phyloP scores from a whole-genome alignment of 1,139 yeast species.

The Spathaspora sp. region DNA sequence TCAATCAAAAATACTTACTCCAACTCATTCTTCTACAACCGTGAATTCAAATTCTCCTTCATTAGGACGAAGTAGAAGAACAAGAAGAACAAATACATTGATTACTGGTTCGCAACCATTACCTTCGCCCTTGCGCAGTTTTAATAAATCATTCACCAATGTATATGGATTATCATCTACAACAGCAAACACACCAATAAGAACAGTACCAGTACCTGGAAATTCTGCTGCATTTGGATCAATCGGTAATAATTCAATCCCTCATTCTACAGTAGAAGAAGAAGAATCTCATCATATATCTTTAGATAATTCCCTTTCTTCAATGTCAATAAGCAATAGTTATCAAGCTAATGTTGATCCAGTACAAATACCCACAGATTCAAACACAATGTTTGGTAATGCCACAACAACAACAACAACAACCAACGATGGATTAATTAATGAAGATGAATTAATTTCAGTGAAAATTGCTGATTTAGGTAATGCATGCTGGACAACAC shows the following conservation, averaged over 20 bases:
- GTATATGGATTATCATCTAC: slow-evolving; percentile 40
- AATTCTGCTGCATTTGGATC: slow-evolving; percentile 10
- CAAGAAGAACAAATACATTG: slow-evolving; percentile 65
- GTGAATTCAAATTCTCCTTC: slow-evolving; percentile 31
- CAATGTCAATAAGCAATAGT: slow-evolving; percentile 39
- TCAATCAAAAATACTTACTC: slow-evolving; percentile 3
- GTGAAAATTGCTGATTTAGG: slow-evolving; percentile 53
- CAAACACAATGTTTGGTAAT: neutral
- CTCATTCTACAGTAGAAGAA: slow-evolving; percentile 5
- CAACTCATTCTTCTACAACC: slow-evolving; percentile 2
- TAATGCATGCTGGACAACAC: slow-evolving; percentile 50
- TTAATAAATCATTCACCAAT: slow-evolving; percentile 37
- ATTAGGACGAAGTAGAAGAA: slow-evolving; percentile 48
- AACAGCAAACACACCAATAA: slow-evolving; percentile 43
- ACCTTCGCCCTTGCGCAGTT: slow-evolving; percentile 69
- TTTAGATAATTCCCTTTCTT: slow-evolving; percentile 40
- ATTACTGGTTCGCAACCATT: slow-evolving; percentile 87
- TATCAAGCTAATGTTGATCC: slow-evolving; percentile 25
- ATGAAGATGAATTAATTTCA: slow-evolving; percentile 47
- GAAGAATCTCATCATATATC: slow-evolving; percentile 15
- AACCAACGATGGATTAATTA: slow-evolving; percentile 23
- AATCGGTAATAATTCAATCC: slow-evolving; percentile 4
- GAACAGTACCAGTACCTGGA: slow-evolving; percentile 19
- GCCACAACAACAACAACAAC: slow-evolving; percentile 5
- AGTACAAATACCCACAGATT: slow-evolving; percentile 21